phyloP scores from a whole-genome alignment of 257 asterid species.

The Galeopsis tetrahit region DNA sequence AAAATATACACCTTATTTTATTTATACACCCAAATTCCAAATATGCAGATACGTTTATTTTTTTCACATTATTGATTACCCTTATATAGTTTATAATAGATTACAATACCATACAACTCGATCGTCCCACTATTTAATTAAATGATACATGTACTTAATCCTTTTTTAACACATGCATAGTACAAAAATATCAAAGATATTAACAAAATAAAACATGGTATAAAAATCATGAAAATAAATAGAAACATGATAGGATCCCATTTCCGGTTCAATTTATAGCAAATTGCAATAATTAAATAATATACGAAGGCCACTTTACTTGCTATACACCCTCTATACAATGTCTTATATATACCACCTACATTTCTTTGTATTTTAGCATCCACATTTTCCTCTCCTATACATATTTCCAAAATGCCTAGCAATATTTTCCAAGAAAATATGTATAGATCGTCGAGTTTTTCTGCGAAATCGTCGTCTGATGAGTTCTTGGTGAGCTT shows the following conservation, averaged over 20 bases:
- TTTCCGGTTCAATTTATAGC: not conserved
- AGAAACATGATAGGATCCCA: not conserved
- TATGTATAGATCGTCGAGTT: conserved; percentile 48
- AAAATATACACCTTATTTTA: too few relatives aligned
- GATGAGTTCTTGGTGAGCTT: conserved; percentile 43
- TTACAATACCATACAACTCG: too few relatives aligned
- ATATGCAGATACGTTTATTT: too few relatives aligned
- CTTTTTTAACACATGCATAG: too few relatives aligned
- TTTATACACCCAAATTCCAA: too few relatives aligned
- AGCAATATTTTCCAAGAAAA: conserved; percentile 4
- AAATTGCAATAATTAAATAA: not conserved
- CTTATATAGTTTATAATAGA: too few relatives aligned
- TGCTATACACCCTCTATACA: conserved; percentile 3
- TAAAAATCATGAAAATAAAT: not conserved
- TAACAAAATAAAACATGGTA: not conserved
- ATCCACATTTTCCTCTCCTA: not conserved
- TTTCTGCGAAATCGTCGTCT: conserved; percentile 31
- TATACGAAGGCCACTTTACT: not conserved
- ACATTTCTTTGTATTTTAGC: not conserved
- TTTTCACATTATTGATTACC: too few relatives aligned
- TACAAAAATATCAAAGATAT: not conserved
- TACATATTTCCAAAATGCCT: not conserved
- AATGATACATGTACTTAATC: not conserved
- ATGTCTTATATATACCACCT: not conserved
- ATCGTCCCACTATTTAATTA: too few relatives aligned